These are phyloP conservation scores for Baorangia bicolor DNA, from an alignment of 768 basidiomycete species.

Conservation along the genomic window DNA sequence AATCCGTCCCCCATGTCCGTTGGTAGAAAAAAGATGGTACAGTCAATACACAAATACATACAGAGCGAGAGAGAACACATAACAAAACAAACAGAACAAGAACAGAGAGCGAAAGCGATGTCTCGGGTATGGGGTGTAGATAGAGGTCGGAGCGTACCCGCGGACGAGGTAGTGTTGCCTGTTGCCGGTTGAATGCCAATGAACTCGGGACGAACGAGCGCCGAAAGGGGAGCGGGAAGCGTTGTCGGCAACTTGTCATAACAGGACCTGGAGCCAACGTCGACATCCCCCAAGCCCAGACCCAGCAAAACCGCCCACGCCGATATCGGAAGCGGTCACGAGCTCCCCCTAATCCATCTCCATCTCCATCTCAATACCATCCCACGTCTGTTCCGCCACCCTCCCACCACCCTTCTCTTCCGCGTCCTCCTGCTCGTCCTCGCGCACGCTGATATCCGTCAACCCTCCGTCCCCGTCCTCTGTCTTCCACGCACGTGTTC, in stretches of 20 bases:
- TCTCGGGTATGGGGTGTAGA: neutral
- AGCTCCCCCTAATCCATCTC: slow-evolving; percentile 24
- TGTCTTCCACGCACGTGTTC: neutral
- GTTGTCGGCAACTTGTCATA: neutral
- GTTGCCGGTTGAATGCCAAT: neutral
- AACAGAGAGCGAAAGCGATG: neutral
- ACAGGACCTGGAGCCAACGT: neutral
- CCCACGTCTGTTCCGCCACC: slow-evolving; percentile 32
- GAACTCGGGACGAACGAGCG: neutral
- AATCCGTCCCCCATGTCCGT: neutral
- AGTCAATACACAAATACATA: neutral
- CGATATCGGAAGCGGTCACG: neutral
- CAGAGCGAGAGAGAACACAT: neutral
- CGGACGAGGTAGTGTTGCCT: neutral
- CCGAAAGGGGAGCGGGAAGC: too few relatives aligned
- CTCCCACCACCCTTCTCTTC: neutral
- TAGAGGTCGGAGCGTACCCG: neutral
- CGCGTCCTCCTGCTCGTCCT: neutral
- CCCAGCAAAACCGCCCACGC: neutral
- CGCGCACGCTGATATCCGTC: neutral
- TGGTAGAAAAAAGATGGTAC: neutral
- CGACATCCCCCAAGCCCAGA: neutral
- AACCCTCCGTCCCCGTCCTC: neutral
- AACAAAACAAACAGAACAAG: neutral
- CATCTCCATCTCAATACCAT: slow-evolving; percentile 56